phyloP scores from a whole-genome alignment of 78 protist species.

The Monocercomonoides exilis region DNA sequence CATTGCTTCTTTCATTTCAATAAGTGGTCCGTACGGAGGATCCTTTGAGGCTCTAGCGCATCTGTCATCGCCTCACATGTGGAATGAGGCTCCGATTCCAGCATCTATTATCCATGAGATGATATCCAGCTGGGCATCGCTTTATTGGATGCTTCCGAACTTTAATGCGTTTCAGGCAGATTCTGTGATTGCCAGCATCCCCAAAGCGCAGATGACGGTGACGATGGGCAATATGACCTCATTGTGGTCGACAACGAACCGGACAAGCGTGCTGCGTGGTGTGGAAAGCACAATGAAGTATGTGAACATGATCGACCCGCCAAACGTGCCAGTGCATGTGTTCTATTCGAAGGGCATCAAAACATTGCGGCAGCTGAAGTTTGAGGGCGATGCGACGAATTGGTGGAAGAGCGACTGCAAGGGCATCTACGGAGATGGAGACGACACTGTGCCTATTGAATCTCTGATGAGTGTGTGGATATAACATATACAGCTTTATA shows the following conservation, averaged over 20 bases:
- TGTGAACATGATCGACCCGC: no score
- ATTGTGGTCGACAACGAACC: no score
- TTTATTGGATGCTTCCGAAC: not conserved
- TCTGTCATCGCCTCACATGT: not conserved
- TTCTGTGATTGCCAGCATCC: no score
- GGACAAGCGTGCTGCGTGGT: no score
- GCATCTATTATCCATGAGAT: not conserved
- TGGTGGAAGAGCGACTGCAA: not conserved
- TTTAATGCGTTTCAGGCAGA: no score
- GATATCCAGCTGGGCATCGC: not conserved
- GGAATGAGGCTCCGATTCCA: not conserved
- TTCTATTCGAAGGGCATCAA: not conserved
- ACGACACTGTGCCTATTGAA: not conserved
- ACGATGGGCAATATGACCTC: no score
- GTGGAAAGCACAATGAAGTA: no score
- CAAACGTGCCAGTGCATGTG: not conserved
- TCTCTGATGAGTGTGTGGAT: no score
- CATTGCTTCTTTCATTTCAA: not conserved
- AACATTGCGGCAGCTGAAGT: not conserved
- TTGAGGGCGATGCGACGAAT: not conserved
- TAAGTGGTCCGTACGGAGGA: not conserved
- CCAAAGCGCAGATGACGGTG: no score
- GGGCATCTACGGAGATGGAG: not conserved
- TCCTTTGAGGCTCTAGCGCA: not conserved
- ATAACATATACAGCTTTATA: no score